Evolutionary conservation across 495 filamentous ascomycete genomes (phyloP).

Genomic region (Lasiosphaeria hispida): DNA sequence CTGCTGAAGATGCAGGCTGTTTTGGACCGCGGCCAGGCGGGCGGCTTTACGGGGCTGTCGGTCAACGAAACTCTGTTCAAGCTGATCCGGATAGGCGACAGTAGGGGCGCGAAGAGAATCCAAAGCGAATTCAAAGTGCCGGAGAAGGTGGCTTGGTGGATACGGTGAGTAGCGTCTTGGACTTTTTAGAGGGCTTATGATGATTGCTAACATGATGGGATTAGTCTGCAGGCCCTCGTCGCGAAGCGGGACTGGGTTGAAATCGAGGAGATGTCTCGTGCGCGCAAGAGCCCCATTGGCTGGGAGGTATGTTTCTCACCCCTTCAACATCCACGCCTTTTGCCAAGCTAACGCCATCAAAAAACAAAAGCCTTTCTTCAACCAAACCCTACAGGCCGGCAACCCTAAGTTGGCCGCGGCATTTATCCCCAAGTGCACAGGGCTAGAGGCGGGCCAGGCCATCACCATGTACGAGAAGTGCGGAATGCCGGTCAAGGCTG

Average conservation of each 20-base stretch:
- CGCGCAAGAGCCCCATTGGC: conserved; percentile 83
- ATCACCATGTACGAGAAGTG: conserved; percentile 97
- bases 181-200: neutral
- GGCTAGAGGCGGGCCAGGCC: conserved; percentile 56
- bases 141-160: conserved; percentile 88
- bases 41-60: conserved; percentile 73
- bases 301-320: conserved; percentile 69
- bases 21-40: conserved; percentile 78
- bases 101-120: conserved; percentile 77
- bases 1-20: conserved; percentile 81
- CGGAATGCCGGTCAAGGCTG: conserved; percentile 84
- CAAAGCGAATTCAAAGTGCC: conserved; percentile 90
- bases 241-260: conserved; percentile 87
- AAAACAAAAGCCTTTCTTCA: conserved; percentile 85
- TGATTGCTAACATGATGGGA: neutral
- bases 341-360: neutral
- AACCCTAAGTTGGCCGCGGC: conserved; percentile 80
- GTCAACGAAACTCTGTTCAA: conserved; percentile 90
- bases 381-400: conserved; percentile 80
- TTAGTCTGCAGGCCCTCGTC: conserved; percentile 79
- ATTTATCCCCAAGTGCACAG: conserved; percentile 83
- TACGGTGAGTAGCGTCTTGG: conserved; percentile 44
- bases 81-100: conserved; percentile 70
- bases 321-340: neutral
- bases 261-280: conserved; percentile 76